Base-by-base conservation (phyloP, 805 yeast species). In the Saturnispora zaruensis region DNA sequence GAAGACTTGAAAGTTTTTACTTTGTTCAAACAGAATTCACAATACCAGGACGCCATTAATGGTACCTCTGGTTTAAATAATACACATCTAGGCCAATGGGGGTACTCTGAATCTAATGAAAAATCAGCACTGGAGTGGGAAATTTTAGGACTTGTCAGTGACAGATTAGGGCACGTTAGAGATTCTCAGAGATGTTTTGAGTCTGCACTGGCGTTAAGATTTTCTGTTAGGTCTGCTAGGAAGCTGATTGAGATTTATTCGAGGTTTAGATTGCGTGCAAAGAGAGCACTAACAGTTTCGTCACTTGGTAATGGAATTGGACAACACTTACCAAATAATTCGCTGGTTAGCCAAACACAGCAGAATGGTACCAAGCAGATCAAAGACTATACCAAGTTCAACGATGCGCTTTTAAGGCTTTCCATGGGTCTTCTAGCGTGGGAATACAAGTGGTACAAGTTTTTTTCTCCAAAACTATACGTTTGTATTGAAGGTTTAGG, bases 361-460 rank as follows among this genome's bases (percentile, higher is more conserved):
- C 13, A 7, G 25, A n/a, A 41, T 23, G 42, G 42, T 13, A n/a
- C 21, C 24, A 23, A 16, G 13, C 28, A 24, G 24, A 26, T 28
- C 1, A 41, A 34, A 18, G 49, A 41, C 20, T 46, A 32, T 13
- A 56, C 52, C 24, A 65, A 71, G 50, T 66, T 77, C 46, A 79
- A 81, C 59, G 76, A 73, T 46, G 72, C 74, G 54, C 78, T 87
- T 11, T 71, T 90, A 52, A 88, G 84, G 51, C 69, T 83, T 21
- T 67, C 81, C 50, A 87, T 90, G 33, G 85, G 84, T 59, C 70
- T 93, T 48, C 70, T 84, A n/a, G 95, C 93, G n/a, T 95, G 98
- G 97, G 85, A 88, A 62, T 97, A 90, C 66, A 79, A 99, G 62
- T 93, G 99, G 99, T 95, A 91, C 68, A 78, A 82, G 55, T 96